phyloP scores from a whole-genome alignment of 78 protist species.

The Guillardia theta region DNA sequence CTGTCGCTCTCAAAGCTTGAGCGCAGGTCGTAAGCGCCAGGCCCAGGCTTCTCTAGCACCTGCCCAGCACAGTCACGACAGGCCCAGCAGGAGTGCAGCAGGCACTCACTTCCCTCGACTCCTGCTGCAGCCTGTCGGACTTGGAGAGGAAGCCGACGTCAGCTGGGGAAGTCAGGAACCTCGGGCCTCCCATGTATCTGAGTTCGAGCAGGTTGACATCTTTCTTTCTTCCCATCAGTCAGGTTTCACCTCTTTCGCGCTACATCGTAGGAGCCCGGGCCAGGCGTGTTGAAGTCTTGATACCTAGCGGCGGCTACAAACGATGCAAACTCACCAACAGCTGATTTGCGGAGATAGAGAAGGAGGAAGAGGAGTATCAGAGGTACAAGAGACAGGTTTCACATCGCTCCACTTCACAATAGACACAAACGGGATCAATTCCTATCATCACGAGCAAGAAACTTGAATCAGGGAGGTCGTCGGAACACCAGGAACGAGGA shows the following conservation, averaged over 20 bases:
- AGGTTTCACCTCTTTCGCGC: too few species aligned
- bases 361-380: too few species aligned
- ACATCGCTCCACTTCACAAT: not conserved
- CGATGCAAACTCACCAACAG: not conserved
- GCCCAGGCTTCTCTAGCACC: not conserved
- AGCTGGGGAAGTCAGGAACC: not conserved
- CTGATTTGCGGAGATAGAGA: too few species aligned
- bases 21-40: not conserved
- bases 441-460: not conserved
- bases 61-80: not conserved
- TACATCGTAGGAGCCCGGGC: constrained; percentile 5
- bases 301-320: not conserved
- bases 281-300: not conserved
- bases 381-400: too few species aligned
- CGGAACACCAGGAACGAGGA: too few species aligned
- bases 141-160: not conserved
- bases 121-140: not conserved
- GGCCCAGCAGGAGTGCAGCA: not conserved
- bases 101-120: not conserved
- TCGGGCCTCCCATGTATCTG: not conserved
- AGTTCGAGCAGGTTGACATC: too few species aligned
- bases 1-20: not conserved
- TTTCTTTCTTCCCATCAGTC: too few species aligned
- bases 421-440: not conserved
- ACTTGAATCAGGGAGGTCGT: not conserved